A percentile compares a stretch with the other conserved stretches of the same genome.
These are phyloP conservation scores for Boletus rex-veris DNA, from an alignment of 768 basidiomycete species.

Conservation along the genomic window DNA sequence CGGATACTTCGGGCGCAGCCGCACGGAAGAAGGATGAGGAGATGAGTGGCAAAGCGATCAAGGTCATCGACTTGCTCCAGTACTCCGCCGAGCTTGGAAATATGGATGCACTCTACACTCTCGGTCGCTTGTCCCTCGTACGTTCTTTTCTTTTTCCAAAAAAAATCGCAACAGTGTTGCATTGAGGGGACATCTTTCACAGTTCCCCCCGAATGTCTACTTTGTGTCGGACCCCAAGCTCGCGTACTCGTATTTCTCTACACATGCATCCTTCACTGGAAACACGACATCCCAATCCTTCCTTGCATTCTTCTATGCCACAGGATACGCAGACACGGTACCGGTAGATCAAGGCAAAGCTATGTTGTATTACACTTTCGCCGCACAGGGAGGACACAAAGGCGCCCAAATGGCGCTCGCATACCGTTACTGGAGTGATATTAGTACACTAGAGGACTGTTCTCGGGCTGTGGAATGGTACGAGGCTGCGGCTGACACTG, in stretches of 20 bases:
- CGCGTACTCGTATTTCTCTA: constrained; percentile 60
- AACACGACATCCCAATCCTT: constrained; percentile 85
- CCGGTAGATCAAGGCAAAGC: constrained; percentile 75
- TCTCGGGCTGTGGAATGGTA: constrained; percentile 84
- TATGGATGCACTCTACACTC: constrained; percentile 64
- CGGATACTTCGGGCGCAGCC: constrained; percentile 39
- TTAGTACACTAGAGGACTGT: constrained; percentile 87
- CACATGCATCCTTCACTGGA: constrained; percentile 67
- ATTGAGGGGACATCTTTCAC: not conserved
- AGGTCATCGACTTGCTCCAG: constrained; percentile 75
- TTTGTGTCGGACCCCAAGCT: constrained; percentile 58
- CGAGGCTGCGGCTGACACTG: constrained; percentile 81
- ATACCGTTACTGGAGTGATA: constrained; percentile 94
- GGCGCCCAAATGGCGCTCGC: constrained; percentile 91
- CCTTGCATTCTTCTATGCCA: constrained; percentile 85
- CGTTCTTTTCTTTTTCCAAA: constrained; percentile 20
- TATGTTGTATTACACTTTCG: constrained; percentile 90
- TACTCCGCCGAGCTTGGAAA: constrained; percentile 81
- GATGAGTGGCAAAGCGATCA: constrained; percentile 65
- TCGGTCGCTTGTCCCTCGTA: constrained; percentile 67
- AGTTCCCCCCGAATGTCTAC: constrained; percentile 75
- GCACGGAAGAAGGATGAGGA: constrained; percentile 64
- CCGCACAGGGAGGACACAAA: constrained; percentile 82
- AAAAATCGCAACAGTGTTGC: not conserved
- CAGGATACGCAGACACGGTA: constrained; percentile 69